phyloP scores from a whole-genome alignment of 495 filamentous ascomycete species.

The Jackrogersella multiformis region DNA sequence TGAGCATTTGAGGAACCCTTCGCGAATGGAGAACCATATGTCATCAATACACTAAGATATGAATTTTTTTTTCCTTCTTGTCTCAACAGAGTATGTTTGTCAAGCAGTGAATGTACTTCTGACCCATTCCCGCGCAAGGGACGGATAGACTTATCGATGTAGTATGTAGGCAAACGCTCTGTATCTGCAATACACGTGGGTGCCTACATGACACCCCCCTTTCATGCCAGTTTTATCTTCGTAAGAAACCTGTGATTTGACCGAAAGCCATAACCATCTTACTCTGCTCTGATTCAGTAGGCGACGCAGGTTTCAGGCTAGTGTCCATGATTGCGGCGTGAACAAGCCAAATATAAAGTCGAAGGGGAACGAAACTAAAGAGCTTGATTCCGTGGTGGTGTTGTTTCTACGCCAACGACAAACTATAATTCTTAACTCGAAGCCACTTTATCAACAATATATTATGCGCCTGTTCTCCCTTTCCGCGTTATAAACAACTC shows the following conservation, averaged over 20 bases:
- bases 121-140: not conserved
- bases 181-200: not conserved
- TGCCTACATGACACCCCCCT: not conserved
- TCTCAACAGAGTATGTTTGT: constrained; percentile 10
- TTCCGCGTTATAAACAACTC: not conserved
- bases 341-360: not conserved
- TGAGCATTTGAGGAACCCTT: too few species aligned
- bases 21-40: not conserved
- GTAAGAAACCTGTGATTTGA: not conserved
- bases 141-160: constrained; percentile 2
- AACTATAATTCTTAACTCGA: not conserved
- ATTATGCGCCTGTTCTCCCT: not conserved
- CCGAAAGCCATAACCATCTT: not conserved
- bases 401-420: not conserved
- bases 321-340: not conserved
- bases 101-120: not conserved
- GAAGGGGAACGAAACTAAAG: not conserved
- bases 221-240: not conserved
- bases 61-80: too few species aligned
- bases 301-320: constrained; percentile 13
- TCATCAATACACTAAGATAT: too few species aligned
- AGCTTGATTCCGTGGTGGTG: not conserved
- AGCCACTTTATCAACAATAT: not conserved
- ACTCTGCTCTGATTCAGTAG: not conserved
- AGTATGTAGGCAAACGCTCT: constrained; percentile 11